phyloP scores from a whole-genome alignment of 75 land plant species.

The Isoetes taiwanensis region DNA sequence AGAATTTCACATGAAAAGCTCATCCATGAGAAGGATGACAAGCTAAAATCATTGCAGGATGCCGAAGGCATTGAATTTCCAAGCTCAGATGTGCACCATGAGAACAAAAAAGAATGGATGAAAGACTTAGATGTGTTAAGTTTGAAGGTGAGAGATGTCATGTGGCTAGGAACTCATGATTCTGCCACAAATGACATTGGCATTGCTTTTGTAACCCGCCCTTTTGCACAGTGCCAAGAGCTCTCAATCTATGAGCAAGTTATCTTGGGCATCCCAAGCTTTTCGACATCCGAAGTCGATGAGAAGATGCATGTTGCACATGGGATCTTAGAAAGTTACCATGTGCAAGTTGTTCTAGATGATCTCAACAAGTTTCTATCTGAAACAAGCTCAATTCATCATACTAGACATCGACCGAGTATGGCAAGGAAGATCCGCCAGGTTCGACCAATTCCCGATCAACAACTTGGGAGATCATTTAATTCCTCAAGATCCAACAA shows the following conservation, averaged over 20 bases:
- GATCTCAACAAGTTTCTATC: not conserved
- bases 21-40: not conserved
- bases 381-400: not conserved
- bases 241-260: not conserved
- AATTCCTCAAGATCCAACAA: not conserved
- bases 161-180: not conserved
- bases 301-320: not conserved
- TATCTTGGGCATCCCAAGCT: not conserved
- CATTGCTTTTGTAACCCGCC: not conserved
- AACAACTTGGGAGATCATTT: not conserved
- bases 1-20: not conserved
- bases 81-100: not conserved
- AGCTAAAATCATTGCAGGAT: not conserved
- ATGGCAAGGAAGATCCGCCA: not conserved
- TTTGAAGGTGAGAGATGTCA: slow-evolving; percentile 1
- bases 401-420: slow-evolving; percentile 6
- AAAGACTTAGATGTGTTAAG: not conserved
- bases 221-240: slow-evolving; percentile 1
- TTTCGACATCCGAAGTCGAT: not conserved
- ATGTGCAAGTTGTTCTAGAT: not conserved
- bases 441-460: not conserved
- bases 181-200: slow-evolving; percentile 2
- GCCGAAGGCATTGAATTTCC: not conserved
- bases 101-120: slow-evolving; percentile 7
- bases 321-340: not conserved